phyloP scores from a whole-genome alignment of 306 rosid species.

The Ormosia emarginata region DNA sequence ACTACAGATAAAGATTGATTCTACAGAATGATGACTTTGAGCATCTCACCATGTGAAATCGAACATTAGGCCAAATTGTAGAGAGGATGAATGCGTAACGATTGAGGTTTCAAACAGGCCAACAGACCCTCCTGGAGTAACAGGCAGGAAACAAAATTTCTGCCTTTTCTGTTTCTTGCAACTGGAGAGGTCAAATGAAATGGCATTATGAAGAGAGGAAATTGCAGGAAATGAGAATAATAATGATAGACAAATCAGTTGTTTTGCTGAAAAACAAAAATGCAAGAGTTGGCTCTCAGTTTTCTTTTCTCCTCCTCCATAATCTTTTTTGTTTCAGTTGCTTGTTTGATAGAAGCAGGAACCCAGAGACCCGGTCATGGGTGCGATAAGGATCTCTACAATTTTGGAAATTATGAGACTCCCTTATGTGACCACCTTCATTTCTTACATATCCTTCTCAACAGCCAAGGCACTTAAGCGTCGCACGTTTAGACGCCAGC shows the following conservation, averaged over 20 bases:
- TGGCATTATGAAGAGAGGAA: not conserved
- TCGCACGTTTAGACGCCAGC: slow-evolving; percentile 5
- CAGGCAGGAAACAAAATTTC: not conserved
- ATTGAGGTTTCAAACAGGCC: not conserved
- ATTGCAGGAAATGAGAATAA: slow-evolving; percentile 13
- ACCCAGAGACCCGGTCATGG: slow-evolving; percentile 48
- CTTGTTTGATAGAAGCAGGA: slow-evolving; percentile 21
- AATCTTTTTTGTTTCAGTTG: not conserved
- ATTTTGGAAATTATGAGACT: slow-evolving; percentile 33
- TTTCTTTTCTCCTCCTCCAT: not conserved
- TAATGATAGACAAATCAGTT: not conserved
- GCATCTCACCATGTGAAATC: not conserved
- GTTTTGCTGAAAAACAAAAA: not conserved
- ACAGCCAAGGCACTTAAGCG: not conserved
- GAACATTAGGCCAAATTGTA: not conserved
- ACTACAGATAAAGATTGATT: not conserved
- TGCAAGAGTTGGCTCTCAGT: not conserved
- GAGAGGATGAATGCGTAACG: not conserved
- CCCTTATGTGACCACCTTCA: not conserved
- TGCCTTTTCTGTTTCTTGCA: not conserved
- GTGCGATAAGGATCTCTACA: slow-evolving; percentile 39
- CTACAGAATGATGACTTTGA: not conserved
- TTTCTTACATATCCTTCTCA: not conserved
- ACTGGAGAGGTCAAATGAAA: slow-evolving; percentile 9
- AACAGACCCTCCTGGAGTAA: not conserved